phyloP scores from a whole-genome alignment of 257 asterid genomes.

The Ophiorrhiza pumila region DNA sequence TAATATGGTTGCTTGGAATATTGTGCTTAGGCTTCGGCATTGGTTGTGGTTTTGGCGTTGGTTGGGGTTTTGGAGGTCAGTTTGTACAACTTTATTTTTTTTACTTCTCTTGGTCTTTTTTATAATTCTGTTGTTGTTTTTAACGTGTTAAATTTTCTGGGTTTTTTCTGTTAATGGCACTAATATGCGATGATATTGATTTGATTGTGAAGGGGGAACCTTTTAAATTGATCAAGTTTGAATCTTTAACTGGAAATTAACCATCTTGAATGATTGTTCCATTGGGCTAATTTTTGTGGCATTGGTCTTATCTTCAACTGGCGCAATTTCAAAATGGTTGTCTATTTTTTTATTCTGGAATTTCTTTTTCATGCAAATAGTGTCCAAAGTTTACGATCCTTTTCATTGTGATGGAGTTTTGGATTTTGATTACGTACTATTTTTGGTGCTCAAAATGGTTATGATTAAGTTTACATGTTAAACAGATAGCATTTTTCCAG shows the following conservation, averaged over 20 bases:
- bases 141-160: not conserved
- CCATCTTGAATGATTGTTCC: slow-evolving; percentile 7
- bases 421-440: not conserved
- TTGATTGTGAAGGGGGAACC: not conserved
- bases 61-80: slow-evolving; percentile 96
- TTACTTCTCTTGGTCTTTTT: not conserved
- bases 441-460: not conserved
- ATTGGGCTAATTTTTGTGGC: not conserved
- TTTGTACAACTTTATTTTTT: slow-evolving; percentile 5
- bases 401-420: not conserved
- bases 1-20: slow-evolving; percentile 12
- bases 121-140: not conserved
- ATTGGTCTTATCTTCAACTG: not conserved
- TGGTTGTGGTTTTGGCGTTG: slow-evolving; percentile 82
- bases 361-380: not conserved
- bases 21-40: slow-evolving; percentile 62
- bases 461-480: not conserved
- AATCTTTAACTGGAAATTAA: slow-evolving; percentile 4
- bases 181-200: not conserved
- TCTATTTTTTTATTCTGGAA: slow-evolving; percentile 1
- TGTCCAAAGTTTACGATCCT: no score
- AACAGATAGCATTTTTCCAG: not conserved
- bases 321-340: not conserved
- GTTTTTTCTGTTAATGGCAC: not conserved
- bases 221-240: not conserved